A percentile compares a stretch with the other conserved stretches of the same genome.
Conservation (phyloP, 768 basidiomycete genomes). For the Kwoniella newhampshirensis region DNA sequence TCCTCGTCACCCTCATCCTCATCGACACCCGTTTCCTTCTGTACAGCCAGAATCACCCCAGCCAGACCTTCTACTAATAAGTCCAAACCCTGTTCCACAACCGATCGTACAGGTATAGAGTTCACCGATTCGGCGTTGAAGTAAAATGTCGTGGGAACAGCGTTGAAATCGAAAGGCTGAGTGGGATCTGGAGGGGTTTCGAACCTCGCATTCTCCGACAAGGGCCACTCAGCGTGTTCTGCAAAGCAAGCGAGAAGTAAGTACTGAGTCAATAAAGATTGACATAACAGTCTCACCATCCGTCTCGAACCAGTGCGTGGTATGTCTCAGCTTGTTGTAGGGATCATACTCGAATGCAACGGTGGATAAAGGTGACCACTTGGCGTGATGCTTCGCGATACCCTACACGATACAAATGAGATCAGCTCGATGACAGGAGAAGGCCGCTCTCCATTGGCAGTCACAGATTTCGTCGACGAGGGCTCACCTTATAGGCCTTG, state of each 20-base stretch:
- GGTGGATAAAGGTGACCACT: slow-evolving; percentile 96
- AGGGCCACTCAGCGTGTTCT: slow-evolving; percentile 82
- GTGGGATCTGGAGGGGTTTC: slow-evolving; percentile 71
- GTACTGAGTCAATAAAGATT: not conserved
- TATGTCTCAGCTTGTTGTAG: slow-evolving; percentile 93
- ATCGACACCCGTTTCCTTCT: slow-evolving; percentile 46
- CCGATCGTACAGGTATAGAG: slow-evolving; percentile 47
- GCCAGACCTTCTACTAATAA: slow-evolving; percentile 57
- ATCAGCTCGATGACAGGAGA: not conserved
- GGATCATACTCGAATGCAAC: slow-evolving; percentile 98
- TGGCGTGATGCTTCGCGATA: slow-evolving; percentile 96
- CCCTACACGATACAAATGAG: slow-evolving; percentile 60
- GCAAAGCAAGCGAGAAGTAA: not conserved
- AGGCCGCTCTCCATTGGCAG: not conserved
- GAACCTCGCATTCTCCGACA: slow-evolving; percentile 80
- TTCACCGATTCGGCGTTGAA: slow-evolving; percentile 94
- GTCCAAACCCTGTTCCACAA: slow-evolving; percentile 45
- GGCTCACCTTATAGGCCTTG: slow-evolving; percentile 82
- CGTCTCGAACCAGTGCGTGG: slow-evolving; percentile 86
- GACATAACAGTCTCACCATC: slow-evolving; percentile 41
- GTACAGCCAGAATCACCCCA: slow-evolving; percentile 63
- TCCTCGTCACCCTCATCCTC: slow-evolving; percentile 36
- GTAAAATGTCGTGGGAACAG: slow-evolving; percentile 87
- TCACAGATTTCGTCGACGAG: not conserved
- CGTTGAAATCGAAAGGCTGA: slow-evolving; percentile 80